These are phyloP conservation scores for Dioszegia crocea DNA, from an alignment of 768 basidiomycete genomes.

Conservation along the genomic window DNA sequence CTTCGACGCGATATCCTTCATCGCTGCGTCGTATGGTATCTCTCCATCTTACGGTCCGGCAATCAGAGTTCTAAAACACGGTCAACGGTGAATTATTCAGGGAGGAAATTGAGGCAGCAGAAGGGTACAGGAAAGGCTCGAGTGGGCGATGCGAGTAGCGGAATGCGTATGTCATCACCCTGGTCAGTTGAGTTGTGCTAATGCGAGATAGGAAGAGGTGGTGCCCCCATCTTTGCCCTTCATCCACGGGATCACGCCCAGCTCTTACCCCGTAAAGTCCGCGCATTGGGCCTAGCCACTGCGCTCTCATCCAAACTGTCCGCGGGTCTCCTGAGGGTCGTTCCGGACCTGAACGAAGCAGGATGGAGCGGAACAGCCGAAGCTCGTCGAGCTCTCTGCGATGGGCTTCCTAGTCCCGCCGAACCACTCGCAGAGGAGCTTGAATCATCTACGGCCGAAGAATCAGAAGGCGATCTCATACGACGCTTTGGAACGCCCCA, in stretches of 20 bases:
- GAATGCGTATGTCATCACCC: conserved; percentile 41
- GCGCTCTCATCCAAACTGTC: conserved; percentile 78
- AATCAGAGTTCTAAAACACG: conserved; percentile 88
- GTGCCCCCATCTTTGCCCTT: conserved; percentile 87
- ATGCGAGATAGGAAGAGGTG: conserved; percentile 62
- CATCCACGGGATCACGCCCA: conserved; percentile 89
- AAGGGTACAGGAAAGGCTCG: conserved; percentile 89
- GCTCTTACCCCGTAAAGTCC: conserved; percentile 84
- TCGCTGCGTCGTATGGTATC: conserved; percentile 80
- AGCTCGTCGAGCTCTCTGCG: conserved; percentile 64
- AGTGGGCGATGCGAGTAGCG: conserved; percentile 70
- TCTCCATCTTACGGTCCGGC: conserved; percentile 76
- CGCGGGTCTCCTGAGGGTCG: conserved; percentile 69
- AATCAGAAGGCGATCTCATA: conserved; percentile 47
- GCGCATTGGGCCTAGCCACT: conserved; percentile 86
- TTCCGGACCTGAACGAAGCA: conserved; percentile 51
- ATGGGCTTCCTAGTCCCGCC: conserved; percentile 40
- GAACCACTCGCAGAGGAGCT: conserved; percentile 33
- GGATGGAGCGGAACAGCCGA: conserved; percentile 50
- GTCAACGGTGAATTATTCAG: conserved; percentile 81
- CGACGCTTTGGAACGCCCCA: conserved; percentile 29
- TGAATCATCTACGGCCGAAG: conserved; percentile 54
- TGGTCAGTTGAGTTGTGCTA: not conserved
- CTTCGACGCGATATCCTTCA: conserved; percentile 89
- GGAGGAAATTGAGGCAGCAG: conserved; percentile 80